Base-by-base conservation (phyloP, 176 grass and related monocot genomes). In the Dendrocalamus sinicus region DNA sequence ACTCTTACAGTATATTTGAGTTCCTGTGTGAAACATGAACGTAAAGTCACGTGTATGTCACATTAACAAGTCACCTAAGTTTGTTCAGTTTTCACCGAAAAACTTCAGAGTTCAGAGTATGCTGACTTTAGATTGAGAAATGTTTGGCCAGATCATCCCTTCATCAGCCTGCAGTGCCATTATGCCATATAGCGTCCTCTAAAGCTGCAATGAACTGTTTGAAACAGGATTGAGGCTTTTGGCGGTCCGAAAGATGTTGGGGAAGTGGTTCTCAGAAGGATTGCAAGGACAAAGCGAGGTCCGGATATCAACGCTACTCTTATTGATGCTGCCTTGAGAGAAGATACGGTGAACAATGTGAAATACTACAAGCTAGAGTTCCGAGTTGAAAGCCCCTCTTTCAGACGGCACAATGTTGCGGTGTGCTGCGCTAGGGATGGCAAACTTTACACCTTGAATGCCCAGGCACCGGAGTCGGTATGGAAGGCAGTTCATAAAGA, bases 301-400 rank as follows among this genome's bases (percentile, higher is more conserved):
- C 73, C 81, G 0, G 90, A 96, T 57, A 86, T 99, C 71, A 99
- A 75, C n/a, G 96, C 93, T 8, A 89, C 88, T 47, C 92, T 96
- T 13, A 78, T 94, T 1, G 86, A 85, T 32, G 96, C 93, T 17
- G 47, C 92, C 5, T 66, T 91, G 85, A 87, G 93, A 75, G 90
- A 95, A 81, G 94, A 96, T 43, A 11, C 61, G 0, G 14, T 12
- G 41, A 86, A 60, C 69, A 92, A 89, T 1, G 93, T 92, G 44
- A 99, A 91, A 28, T 94, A 99, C 82, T 96, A 94, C 89, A 99
- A 87, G 89, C 89, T 96, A 12, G 94, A 96, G 81, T 99, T 99
- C 72, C 41, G 67, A 40, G 97, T 96, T 6, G 90, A 99, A 54
- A 83, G 86, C 45, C 84, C 92, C 7, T 88, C 90, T 0, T 94